Percentiles rank a stretch among this genome's conserved stretches.
Evolutionary conservation across 2,329 filamentous ascomycete species (phyloP).

Genomic region (Peltaster fructicola): DNA sequence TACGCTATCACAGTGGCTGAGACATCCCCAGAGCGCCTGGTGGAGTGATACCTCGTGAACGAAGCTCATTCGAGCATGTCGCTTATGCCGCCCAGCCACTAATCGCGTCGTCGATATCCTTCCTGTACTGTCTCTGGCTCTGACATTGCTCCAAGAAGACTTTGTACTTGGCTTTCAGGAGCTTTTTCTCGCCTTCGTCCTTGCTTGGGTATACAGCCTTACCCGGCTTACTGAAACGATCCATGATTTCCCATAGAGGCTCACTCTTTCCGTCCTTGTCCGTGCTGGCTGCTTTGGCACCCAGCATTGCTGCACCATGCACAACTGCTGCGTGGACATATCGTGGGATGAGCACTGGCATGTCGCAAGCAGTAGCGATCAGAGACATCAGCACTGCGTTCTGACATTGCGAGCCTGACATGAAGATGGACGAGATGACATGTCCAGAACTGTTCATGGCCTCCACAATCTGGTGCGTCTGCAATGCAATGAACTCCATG

Average conservation of each 20-base stretch:
- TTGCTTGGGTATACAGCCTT: slow-evolving; percentile 60
- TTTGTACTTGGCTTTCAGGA: slow-evolving; percentile 79
- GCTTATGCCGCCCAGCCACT: no score
- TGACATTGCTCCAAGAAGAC: slow-evolving; percentile 89
- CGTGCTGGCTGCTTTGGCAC: slow-evolving; percentile 85
- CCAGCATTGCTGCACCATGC: slow-evolving; percentile 95
- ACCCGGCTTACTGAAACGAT: slow-evolving; percentile 87
- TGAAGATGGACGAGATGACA: slow-evolving; percentile 82
- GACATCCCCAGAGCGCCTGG: no score
- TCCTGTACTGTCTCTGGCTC: slow-evolving; percentile 68
- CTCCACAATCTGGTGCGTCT: slow-evolving; percentile 88
- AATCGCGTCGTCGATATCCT: slow-evolving; percentile 48
- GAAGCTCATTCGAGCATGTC: no score
- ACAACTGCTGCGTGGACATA: slow-evolving; percentile 94
- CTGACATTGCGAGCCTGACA: slow-evolving; percentile 96
- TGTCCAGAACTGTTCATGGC: slow-evolving; percentile 87
- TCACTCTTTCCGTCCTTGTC: slow-evolving; percentile 63
- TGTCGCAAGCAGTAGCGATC: slow-evolving; percentile 73
- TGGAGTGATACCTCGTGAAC: no score
- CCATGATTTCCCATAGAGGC: slow-evolving; percentile 91
- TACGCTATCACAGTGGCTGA: no score
- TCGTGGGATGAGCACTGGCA: slow-evolving; percentile 82
- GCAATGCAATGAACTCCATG: slow-evolving; percentile 95
- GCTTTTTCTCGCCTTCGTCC: slow-evolving; percentile 54
- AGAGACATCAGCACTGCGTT: slow-evolving; percentile 84